phyloP scores from a whole-genome alignment of 768 basidiomycete genomes.

The Nevesoporus exiguus region DNA sequence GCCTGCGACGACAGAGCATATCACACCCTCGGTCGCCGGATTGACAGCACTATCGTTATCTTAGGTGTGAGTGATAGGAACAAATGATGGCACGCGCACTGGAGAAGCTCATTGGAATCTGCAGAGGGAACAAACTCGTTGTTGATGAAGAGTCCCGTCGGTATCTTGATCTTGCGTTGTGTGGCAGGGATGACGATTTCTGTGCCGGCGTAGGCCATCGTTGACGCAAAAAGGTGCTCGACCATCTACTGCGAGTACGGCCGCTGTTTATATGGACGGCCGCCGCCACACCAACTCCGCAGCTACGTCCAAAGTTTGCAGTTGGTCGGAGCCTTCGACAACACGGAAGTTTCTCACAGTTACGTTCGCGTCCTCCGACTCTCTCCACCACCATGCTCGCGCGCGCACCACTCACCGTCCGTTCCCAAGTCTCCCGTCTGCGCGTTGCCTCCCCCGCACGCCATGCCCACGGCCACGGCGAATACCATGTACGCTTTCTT shows the following conservation, averaged over 20 bases:
- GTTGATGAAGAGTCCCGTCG: slow-evolving; percentile 89
- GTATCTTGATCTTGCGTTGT: slow-evolving; percentile 55
- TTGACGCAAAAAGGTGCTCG: neutral
- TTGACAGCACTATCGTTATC: slow-evolving; percentile 57
- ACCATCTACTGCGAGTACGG: neutral
- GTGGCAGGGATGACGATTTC: slow-evolving; percentile 40
- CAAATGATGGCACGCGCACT: slow-evolving; percentile 40
- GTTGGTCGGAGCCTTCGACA: too few species aligned
- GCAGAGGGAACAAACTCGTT: slow-evolving; percentile 81
- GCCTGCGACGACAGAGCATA: slow-evolving; percentile 70
- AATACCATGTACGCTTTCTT: slow-evolving; percentile 47
- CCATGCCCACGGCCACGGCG: slow-evolving; percentile 46
- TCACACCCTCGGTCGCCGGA: slow-evolving; percentile 73
- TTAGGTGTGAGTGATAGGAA: slow-evolving; percentile 15
- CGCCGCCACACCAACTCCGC: slow-evolving; percentile 10
- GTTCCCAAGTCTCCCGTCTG: slow-evolving; percentile 37
- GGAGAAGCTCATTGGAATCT: slow-evolving; percentile 61
- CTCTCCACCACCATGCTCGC: slow-evolving; percentile 37
- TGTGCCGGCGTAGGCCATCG: slow-evolving; percentile 43
- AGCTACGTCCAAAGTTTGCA: neutral
- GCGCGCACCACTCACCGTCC: slow-evolving; percentile 40
- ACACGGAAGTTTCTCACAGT: slow-evolving; percentile 24
- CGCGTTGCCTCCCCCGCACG: slow-evolving; percentile 33
- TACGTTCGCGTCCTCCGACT: slow-evolving; percentile 3
- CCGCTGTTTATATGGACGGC: slow-evolving; percentile 10